Conservation (phyloP, 1,284 basidiomycete species). For the Puccinia horiana region DNA sequence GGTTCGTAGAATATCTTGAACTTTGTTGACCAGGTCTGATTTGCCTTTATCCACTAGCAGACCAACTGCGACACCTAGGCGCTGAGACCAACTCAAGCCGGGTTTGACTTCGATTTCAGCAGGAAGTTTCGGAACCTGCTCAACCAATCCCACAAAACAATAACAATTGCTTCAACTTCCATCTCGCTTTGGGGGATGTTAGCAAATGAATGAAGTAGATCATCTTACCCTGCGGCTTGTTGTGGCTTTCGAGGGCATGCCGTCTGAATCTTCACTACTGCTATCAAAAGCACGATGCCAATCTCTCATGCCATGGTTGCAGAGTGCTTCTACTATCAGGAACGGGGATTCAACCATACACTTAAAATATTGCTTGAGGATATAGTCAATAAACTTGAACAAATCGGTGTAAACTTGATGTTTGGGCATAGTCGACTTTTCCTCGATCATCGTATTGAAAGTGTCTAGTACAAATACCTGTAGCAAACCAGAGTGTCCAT, state of each 20-base stretch:
- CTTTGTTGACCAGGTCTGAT: conserved; percentile 72
- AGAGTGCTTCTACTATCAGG: conserved; percentile 73
- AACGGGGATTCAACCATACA: conserved; percentile 75
- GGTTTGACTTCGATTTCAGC: conserved; percentile 79
- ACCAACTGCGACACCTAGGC: conserved; percentile 79
- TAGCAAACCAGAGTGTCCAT: neutral
- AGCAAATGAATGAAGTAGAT: conserved; percentile 12
- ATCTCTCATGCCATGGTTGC: conserved; percentile 31
- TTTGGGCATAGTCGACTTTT: conserved; percentile 72
- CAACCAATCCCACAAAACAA: neutral
- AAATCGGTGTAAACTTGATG: conserved; percentile 80
- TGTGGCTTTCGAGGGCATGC: neutral
- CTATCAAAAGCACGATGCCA: conserved; percentile 19
- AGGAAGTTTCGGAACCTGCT: conserved; percentile 53
- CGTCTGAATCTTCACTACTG: conserved; percentile 48
- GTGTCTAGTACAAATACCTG: conserved; percentile 81
- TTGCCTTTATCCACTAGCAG: conserved; percentile 71
- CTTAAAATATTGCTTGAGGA: conserved; percentile 89
- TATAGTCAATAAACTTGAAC: conserved; percentile 74
- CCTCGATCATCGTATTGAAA: conserved; percentile 77
- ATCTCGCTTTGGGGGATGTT: neutral
- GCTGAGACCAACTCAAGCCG: conserved; percentile 83
- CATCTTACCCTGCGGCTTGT: conserved; percentile 57
- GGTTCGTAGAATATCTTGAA: conserved; percentile 66
- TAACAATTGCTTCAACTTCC: neutral